Percentiles rank a stretch among this genome's conserved stretches.
These are phyloP conservation scores for Leishmania tarentolae DNA, from an alignment of 208 protist genomes.

Conservation along the genomic window DNA sequence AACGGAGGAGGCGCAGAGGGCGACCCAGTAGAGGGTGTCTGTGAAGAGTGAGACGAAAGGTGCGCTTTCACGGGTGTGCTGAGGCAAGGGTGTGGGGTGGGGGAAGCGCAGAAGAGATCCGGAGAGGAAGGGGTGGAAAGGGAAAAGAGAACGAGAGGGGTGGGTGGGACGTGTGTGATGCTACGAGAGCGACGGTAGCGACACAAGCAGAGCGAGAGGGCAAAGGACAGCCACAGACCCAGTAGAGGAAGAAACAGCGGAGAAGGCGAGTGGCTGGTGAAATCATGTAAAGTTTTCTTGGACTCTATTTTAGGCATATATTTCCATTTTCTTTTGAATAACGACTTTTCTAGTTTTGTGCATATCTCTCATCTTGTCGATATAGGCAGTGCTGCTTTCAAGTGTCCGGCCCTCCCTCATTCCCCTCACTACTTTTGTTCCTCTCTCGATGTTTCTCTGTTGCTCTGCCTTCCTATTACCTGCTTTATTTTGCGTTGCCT, in stretches of 20 bases:
- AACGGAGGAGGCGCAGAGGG: slow-evolving; percentile 27
- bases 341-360: not conserved
- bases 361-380: not conserved
- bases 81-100: too few relatives aligned
- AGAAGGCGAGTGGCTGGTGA: not conserved
- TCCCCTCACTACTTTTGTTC: too few relatives aligned
- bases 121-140: not conserved
- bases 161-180: not conserved
- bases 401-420: too few relatives aligned
- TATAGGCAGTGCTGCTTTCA: not conserved
- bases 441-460: not conserved
- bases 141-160: not conserved
- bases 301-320: not conserved
- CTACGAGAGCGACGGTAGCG: not conserved
- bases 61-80: not conserved
- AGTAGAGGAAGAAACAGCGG: not conserved
- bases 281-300: not conserved
- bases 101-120: not conserved
- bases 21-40: not conserved
- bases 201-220: not conserved
- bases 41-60: not conserved
- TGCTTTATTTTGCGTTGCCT: not conserved
- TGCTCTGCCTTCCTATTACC: not conserved
- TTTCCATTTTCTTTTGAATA: not conserved
- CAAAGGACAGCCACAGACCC: not conserved